These are phyloP conservation scores for Phalaenopsis aphrodite DNA, from an alignment of 106 monocot genomes.

Conservation along the genomic window DNA sequence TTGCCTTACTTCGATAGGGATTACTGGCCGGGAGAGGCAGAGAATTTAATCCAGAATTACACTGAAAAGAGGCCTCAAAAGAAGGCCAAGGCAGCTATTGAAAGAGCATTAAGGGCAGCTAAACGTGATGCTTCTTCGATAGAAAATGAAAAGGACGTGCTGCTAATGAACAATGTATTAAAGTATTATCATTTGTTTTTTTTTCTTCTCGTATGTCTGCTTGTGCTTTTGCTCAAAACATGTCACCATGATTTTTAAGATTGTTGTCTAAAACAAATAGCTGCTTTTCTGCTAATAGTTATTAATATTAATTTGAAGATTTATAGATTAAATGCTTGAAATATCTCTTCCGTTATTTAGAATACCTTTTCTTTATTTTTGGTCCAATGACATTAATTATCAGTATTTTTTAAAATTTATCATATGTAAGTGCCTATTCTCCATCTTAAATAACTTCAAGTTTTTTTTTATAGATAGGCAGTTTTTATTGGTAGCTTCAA, in stretches of 20 bases:
- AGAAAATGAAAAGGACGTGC: slow-evolving; percentile 55
- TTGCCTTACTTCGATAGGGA: slow-evolving; percentile 93
- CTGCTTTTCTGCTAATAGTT: no score
- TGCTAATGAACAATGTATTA: slow-evolving; percentile 58
- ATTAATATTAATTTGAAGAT: neutral
- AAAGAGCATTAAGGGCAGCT: slow-evolving; percentile 59
- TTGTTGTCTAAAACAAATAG: no score
- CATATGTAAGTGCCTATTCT: neutral
- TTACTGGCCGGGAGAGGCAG: slow-evolving; percentile 89
- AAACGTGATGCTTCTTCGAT: slow-evolving; percentile 35
- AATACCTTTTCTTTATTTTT: neutral
- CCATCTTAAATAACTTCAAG: neutral
- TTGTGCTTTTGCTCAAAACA: neutral
- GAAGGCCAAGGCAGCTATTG: slow-evolving; percentile 32
- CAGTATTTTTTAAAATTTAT: neutral
- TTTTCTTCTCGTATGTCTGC: neutral
- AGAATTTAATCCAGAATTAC: slow-evolving; percentile 43
- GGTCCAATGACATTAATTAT: neutral
- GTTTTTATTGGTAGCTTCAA: neutral
- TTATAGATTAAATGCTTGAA: neutral
- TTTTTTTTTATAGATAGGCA: neutral
- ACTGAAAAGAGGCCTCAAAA: slow-evolving; percentile 35
- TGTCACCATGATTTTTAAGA: neutral
- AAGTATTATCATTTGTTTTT: neutral
- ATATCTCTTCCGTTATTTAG: neutral